A percentile compares a stretch with the other conserved stretches of the same genome.
phyloP scores from a whole-genome alignment of 495 filamentous ascomycete species.

The Parachaetomium inaequale region DNA sequence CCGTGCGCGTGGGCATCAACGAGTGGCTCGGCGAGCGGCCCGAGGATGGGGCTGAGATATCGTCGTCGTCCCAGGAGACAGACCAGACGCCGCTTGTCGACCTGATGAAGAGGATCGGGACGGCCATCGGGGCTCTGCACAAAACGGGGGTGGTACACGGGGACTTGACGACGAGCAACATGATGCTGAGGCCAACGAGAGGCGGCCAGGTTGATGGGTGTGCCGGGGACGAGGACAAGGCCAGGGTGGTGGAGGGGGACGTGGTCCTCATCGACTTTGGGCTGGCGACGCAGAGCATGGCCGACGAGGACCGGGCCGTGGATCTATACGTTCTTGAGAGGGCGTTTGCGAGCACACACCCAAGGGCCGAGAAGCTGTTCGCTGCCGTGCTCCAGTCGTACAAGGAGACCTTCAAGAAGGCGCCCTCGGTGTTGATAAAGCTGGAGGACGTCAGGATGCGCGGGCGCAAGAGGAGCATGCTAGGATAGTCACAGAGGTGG shows the following conservation, averaged over 20 bases:
- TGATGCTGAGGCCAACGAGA: constrained; percentile 66
- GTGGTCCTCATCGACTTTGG: constrained; percentile 95
- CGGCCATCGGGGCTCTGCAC: constrained; percentile 76
- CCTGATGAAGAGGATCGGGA: constrained; percentile 70
- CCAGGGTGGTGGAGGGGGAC: constrained; percentile 57
- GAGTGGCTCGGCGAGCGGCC: constrained; percentile 52
- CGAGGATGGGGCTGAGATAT: constrained; percentile 31
- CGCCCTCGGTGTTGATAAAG: constrained; percentile 54
- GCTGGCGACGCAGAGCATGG: constrained; percentile 73
- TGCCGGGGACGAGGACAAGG: constrained; percentile 21
- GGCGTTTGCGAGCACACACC: constrained; percentile 95
- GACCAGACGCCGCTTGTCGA: constrained; percentile 38
- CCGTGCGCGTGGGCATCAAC: constrained; percentile 65
- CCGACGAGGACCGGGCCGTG: constrained; percentile 91
- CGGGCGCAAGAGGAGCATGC: constrained; percentile 96
- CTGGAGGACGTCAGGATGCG: constrained; percentile 93
- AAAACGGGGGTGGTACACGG: constrained; percentile 82
- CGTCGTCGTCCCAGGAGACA: constrained; percentile 25
- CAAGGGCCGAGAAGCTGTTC: constrained; percentile 76
- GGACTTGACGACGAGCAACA: constrained; percentile 95
- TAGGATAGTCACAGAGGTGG: constrained; percentile 54
- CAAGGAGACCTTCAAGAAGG: constrained; percentile 48
- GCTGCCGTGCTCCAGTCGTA: constrained; percentile 56
- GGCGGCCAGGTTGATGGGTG: constrained; percentile 7
- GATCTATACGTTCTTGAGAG: constrained; percentile 96